Conservation (phyloP, 2,329 filamentous ascomycete species). For the Bipolaris zeicola region DNA sequence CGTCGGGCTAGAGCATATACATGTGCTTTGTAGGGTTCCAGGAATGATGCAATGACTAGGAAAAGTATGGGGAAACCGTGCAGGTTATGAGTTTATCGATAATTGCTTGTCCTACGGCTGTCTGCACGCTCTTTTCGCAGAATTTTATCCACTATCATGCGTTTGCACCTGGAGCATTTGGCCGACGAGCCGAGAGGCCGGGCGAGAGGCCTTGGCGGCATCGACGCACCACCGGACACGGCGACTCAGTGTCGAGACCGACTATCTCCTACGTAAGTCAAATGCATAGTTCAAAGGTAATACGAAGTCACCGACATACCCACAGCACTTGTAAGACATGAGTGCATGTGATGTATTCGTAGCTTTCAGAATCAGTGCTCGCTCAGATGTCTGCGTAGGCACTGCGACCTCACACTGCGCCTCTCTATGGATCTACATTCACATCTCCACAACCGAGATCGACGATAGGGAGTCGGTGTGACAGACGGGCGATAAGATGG, state of each 20-base stretch:
- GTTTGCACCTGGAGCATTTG: conserved; percentile 4
- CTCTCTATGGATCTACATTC: neutral
- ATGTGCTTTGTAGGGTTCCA: neutral
- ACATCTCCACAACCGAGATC: neutral
- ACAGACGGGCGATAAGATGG: conserved; percentile 7
- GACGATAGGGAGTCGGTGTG: conserved; percentile 1
- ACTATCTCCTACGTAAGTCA: neutral
- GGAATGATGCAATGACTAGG: neutral
- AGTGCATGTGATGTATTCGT: neutral
- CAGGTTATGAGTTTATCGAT: neutral
- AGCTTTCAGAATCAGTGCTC: neutral
- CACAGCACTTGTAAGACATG: neutral
- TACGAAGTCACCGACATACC: neutral
- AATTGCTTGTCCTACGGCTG: neutral
- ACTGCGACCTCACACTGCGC: neutral
- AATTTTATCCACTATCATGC: conserved; percentile 17
- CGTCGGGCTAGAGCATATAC: neutral
- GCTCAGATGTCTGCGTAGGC: neutral
- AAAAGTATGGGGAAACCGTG: conserved; percentile 1
- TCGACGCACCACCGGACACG: neutral
- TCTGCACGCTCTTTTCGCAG: conserved; percentile 6
- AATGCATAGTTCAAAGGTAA: neutral
- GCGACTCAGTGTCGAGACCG: conserved; percentile 7
- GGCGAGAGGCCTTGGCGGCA: conserved; percentile 26
- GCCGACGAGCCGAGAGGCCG: conserved; percentile 20